Evolutionary conservation across 23 red algal species (phyloP), one percentile per base, ranked within the genome.

Genomic region (Gracilaria domingensis): DNA sequence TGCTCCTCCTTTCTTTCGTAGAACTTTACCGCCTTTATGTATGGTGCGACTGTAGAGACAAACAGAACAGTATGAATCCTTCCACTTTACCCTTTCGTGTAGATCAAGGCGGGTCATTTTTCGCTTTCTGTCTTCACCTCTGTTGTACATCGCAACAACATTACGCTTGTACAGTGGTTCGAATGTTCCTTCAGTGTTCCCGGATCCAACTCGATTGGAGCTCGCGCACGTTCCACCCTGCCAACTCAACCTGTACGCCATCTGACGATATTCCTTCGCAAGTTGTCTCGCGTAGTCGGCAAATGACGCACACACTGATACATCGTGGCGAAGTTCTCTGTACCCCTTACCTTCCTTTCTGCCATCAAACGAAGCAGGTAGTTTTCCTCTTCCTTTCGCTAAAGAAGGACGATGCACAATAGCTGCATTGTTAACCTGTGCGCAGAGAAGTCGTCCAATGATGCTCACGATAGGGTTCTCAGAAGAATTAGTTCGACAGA

Each of bases 191-290:
- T 45, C 11, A 45, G 42, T 45, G 42, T 11, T 45, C 11, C 42
- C 4, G 4, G 4, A 45, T 45, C 11, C 11, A 11, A 45, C 11
- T 45, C n/a, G 42, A 45, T 45, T 45, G 42, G 42, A 7, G 42
- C 42, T 45, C 5, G 42, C 42, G 11, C 5, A 45, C 11, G 42
- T 45, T 7, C 5, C 4, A 11, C 11, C 11, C 4, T 45, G 42
- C 11, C 42, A 11, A 45, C 42, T 4, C 4, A 11, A 7, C 42
- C 42, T 11, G 11, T 45, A 45, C n/a, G n/a, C n/a, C n/a, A n/a
- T n/a, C n/a, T n/a, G n/a, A 45, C 42, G 11, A 45, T 26, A 86
- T 9, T 86, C 83, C 5, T 74, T 70, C 5, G 83, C 83, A 54
- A 86, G 32, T 32, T 71, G 45, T 30, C 57, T 37, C 17, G 83